Conservation (phyloP, 768 basidiomycete genomes). For the Lentinus brumalis region DNA sequence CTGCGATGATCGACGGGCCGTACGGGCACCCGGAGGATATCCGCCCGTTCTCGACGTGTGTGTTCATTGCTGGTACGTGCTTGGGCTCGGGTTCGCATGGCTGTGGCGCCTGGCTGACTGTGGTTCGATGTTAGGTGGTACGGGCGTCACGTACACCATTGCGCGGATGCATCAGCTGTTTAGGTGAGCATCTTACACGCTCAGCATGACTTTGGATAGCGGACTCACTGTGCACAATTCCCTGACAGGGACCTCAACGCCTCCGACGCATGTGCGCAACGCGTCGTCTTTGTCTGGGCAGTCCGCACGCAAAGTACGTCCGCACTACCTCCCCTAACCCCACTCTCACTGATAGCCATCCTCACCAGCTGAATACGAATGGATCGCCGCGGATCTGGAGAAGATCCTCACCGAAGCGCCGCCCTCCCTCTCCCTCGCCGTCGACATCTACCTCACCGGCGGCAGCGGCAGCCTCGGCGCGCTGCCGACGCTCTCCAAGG, state of each 20-base stretch:
- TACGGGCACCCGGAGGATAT: slow-evolving; percentile 40
- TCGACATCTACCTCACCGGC: slow-evolving; percentile 25
- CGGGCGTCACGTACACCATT: slow-evolving; percentile 36
- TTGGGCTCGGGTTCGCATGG: background rate
- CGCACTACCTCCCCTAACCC: background rate
- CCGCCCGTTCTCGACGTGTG: slow-evolving; percentile 34
- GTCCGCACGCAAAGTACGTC: slow-evolving; percentile 29
- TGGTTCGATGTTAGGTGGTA: slow-evolving; percentile 27
- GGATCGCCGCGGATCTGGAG: slow-evolving; percentile 17
- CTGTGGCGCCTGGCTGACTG: background rate
- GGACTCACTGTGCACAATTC: background rate
- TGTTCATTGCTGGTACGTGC: slow-evolving; percentile 41
- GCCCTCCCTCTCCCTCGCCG: slow-evolving; percentile 19
- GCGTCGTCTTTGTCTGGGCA: slow-evolving; percentile 35
- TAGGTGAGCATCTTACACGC: slow-evolving; percentile 21
- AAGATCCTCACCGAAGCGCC: slow-evolving; percentile 19
- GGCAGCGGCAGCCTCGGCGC: background rate
- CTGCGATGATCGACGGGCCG: slow-evolving; percentile 41
- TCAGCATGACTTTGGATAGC: background rate
- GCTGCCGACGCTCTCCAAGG: background rate
- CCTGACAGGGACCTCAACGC: background rate
- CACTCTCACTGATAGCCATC: background rate
- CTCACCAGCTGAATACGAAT: slow-evolving; percentile 25
- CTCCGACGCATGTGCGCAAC: slow-evolving; percentile 20
- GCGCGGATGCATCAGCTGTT: slow-evolving; percentile 37